A percentile compares a stretch with the other conserved stretches of the same genome.
Conservation (phyloP, 805 yeast genomes). For the Yamadazyma paraphyllophila region DNA sequence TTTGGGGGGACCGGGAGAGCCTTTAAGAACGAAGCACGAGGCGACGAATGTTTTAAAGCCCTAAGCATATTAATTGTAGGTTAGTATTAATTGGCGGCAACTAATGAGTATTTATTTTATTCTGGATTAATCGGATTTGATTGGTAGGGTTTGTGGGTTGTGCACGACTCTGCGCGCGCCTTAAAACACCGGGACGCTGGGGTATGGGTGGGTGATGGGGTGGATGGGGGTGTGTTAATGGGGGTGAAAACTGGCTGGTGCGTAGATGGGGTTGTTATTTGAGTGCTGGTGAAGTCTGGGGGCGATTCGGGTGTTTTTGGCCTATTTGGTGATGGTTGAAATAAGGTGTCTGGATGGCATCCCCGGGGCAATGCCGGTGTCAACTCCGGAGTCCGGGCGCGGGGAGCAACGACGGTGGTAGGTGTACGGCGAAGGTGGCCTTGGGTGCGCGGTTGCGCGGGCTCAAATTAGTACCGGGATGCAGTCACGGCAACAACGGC, state of each 20-base stretch:
- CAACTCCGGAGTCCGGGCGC: not conserved
- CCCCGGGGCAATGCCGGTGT: not conserved
- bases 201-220: too few relatives aligned
- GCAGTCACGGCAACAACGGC: too few relatives aligned
- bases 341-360: not conserved
- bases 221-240: conserved; percentile 1
- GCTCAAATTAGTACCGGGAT: too few relatives aligned
- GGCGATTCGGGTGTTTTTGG: not conserved
- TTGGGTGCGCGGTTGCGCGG: too few relatives aligned
- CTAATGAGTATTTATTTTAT: conserved; percentile 1
- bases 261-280: not conserved
- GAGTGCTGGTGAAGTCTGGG: not conserved
- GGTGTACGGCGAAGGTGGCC: too few relatives aligned
- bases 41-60: conserved; percentile 38
- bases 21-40: conserved; percentile 33
- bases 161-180: conserved; percentile 11
- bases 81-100: not conserved
- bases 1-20: conserved; percentile 17
- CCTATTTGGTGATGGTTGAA: not conserved
- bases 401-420: not conserved
- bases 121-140: conserved; percentile 12
- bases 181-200: conserved; percentile 10
- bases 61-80: conserved; percentile 33
- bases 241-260: not conserved
- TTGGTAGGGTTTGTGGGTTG: conserved; percentile 10